Conservation (phyloP, 768 basidiomycete species). For the Terana coerulea region DNA sequence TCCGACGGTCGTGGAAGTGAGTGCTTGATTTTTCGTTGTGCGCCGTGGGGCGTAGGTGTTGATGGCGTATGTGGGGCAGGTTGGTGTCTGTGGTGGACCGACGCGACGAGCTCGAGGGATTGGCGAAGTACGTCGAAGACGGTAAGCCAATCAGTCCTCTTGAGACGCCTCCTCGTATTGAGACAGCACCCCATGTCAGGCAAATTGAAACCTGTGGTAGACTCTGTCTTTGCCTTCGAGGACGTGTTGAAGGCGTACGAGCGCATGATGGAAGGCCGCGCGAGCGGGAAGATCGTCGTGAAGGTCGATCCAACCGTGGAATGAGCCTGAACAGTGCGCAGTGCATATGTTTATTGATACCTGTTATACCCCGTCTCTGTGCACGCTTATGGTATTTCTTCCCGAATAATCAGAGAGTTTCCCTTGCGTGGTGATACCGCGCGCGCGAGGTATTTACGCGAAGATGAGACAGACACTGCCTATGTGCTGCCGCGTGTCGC, state of each 20-base stretch:
- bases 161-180: neutral
- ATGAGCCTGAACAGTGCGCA: no score
- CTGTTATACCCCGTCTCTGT: no score
- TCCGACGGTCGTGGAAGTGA: slow-evolving; percentile 43
- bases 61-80: neutral
- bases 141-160: neutral
- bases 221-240: slow-evolving; percentile 55
- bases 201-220: slow-evolving; percentile 50
- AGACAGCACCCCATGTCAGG: slow-evolving; percentile 27
- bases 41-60: neutral
- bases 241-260: slow-evolving; percentile 62
- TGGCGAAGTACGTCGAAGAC: slow-evolving; percentile 1
- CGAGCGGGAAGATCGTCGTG: slow-evolving; percentile 68
- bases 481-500: no score
- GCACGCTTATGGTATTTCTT: no score
- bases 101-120: neutral
- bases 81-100: neutral
- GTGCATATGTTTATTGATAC: no score
- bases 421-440: no score
- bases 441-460: no score
- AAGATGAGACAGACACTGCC: no score
- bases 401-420: no score
- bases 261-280: slow-evolving; percentile 48
- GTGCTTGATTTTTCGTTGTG: slow-evolving; percentile 14
- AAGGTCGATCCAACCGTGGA: slow-evolving; percentile 33